Evolutionary conservation across 305 asterid genomes (phyloP), one percentile per base, ranked within the genome.

Genomic region (Vinca major): DNA sequence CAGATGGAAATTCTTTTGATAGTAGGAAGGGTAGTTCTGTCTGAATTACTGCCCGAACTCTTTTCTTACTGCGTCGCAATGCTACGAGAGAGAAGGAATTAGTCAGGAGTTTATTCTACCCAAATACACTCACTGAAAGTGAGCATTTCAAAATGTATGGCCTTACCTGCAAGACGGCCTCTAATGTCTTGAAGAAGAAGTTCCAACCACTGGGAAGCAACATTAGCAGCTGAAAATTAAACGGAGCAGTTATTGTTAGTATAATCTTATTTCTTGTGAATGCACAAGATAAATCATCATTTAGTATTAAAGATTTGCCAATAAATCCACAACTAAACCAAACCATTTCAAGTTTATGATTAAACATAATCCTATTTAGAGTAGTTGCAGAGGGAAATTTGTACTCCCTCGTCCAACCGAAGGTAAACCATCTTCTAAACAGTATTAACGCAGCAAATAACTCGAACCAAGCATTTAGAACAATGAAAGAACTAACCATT

Each of bases 131-230:
- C 33, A 26, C 41, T 54, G 67, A 26, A 26, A 26, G 33, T 26
- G 7, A 14, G 66, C 45, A 26, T 65, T 66, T 66, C 13, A 39
- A 63, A 75, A 14, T 67, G 64, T 65, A 39, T 49, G 75, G 71
- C 20, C 63, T 6, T 74, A 85, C 98, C 97, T 62, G 95, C 86
- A 75, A 94, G 95, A 21, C 99, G 97, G 16, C 92, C 97, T 76
- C 70, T 81, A 37, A 88, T 81, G 75, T 94, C 99, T 74, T 86
- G 96, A 73, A 75, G 86, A 79, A 94, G 89, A 78, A 94, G 94
- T 51, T 86, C 98, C 89, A 94, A 75, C 99, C 99, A 94, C 52
- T 91, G 97, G 49, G 91, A 86, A 75, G 99, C 99, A 52, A 90
- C 89, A 69, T 80, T 88, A 43, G 99, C 97, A 75, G 97, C 99